Evolutionary conservation across 2,329 filamentous ascomycete species (phyloP).

Genomic region (Zymoseptoria passerinii): DNA sequence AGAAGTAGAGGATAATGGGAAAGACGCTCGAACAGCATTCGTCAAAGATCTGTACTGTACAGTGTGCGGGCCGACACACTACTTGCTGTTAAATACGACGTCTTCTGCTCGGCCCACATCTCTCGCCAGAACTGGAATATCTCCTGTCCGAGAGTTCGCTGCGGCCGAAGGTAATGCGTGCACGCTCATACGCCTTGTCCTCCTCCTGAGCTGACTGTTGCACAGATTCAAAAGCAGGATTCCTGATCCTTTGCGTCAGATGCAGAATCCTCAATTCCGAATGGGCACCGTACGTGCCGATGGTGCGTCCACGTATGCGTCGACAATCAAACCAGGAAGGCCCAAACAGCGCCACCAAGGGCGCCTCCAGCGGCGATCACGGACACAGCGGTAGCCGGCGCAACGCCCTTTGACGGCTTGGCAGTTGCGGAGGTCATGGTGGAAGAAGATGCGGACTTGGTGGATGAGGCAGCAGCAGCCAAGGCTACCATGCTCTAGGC

Average conservation of each 20-base stretch:
- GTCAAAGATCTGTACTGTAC: neutral
- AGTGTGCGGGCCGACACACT: neutral
- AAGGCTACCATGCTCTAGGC: neutral
- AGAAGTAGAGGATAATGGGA: slow-evolving; percentile 8
- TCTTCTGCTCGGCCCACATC: neutral
- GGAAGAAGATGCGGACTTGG: neutral
- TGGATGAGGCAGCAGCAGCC: neutral
- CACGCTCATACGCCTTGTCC: no score
- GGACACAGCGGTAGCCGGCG: neutral
- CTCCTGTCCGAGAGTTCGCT: no score
- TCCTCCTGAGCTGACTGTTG: neutral
- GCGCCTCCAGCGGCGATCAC: slow-evolving; percentile 2
- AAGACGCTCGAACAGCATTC: neutral
- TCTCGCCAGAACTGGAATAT: neutral
- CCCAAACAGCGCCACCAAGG: neutral
- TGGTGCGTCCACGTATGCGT: neutral
- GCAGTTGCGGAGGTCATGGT: neutral
- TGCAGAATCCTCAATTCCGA: neutral
- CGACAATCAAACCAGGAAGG: neutral
- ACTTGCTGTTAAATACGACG: neutral
- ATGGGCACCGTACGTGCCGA: neutral
- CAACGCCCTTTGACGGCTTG: neutral
- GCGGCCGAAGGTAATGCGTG: no score
- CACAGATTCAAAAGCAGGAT: neutral
- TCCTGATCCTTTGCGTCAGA: neutral